Percentiles rank a stretch among this genome's conserved stretches.
phyloP scores from a whole-genome alignment of 2,329 filamentous ascomycete species.

The Colletotrichum zoysiae region DNA sequence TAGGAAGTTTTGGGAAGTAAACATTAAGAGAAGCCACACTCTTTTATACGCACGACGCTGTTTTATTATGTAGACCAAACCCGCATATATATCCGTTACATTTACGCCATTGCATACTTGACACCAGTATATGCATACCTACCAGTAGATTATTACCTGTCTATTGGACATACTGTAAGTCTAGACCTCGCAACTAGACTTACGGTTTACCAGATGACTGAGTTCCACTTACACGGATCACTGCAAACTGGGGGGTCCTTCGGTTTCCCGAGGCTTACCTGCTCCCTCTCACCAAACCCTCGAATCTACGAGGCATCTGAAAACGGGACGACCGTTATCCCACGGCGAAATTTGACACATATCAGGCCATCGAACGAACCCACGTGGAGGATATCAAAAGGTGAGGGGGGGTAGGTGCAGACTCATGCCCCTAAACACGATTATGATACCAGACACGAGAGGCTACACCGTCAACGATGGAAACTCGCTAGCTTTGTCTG shows the following conservation, averaged over 20 bases:
- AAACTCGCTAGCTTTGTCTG: not conserved
- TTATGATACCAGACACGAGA: not conserved
- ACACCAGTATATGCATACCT: not conserved
- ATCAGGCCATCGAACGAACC: not conserved
- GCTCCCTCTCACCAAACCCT: not conserved
- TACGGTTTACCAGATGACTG: not conserved
- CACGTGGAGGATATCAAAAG: not conserved
- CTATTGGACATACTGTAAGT: not conserved
- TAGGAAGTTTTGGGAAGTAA: too few species aligned
- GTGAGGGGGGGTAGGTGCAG: not conserved
- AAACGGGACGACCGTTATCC: not conserved
- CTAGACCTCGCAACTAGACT: too few species aligned
- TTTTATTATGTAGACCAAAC: not conserved
- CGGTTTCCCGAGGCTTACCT: too few species aligned
- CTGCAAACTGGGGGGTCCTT: too few species aligned
- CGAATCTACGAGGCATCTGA: not conserved
- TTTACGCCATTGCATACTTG: not conserved
- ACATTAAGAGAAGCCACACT: accelerated
- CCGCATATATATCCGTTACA: too few species aligned
- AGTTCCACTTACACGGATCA: not conserved
- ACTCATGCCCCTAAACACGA: not conserved
- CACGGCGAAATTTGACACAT: not conserved
- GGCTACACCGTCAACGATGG: too few species aligned
- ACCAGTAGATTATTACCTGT: not conserved
- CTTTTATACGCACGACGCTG: too few species aligned